Base-by-base conservation (phyloP, 1,284 basidiomycete species). In the Cronartium ribicola region DNA sequence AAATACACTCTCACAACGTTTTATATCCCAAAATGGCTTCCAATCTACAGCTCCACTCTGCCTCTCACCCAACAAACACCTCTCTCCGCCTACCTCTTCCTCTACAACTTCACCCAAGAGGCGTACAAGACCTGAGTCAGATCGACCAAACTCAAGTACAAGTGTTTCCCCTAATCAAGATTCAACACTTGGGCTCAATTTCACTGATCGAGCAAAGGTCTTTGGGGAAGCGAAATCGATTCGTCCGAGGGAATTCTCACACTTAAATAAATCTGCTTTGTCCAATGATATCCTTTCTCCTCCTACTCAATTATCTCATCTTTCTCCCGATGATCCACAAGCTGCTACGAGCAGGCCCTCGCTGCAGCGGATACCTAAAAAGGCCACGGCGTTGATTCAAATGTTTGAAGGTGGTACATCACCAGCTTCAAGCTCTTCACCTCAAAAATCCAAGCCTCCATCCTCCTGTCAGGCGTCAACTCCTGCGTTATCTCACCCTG, bases 331-430 rank as follows among this genome's bases (percentile, higher is more conserved):
- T 51, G 36, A 61, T 61, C 14, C 59, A 14, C 59, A 61, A 29
- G 41, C 29, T 41, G 11, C 43, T 22, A 60, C 48, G 8, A 37
- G 4, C 36, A 46, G 66, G 14, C 71, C 71, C 20, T 74, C 71
- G 6, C 17, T 74, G 6, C 41, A 67, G 41, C 71, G 71, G 17
- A 43, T 74, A 14, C 71, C 71, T 36, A 74, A 74, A 67, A 66
- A 67, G 46, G 66, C 71, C 22, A 48, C 71, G 13, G 51, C 57
- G 17, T 59, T 74, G 7, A 74, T 74, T 22, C 65, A 67, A 55
- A 57, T 67, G 22, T 74, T 74, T n/a, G 70, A 73, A 61, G 66
- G 44, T 29, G 66, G 55, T 22, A 13, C 57, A 61, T 59, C 67
- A 7, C 13, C 48, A 51, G 48, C 17, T 20, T 51, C 68, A 39